A percentile compares a stretch with the other conserved stretches of the same genome.
Evolutionary conservation across 768 basidiomycete species (phyloP).

Genomic region (Termitomyces sp.): DNA sequence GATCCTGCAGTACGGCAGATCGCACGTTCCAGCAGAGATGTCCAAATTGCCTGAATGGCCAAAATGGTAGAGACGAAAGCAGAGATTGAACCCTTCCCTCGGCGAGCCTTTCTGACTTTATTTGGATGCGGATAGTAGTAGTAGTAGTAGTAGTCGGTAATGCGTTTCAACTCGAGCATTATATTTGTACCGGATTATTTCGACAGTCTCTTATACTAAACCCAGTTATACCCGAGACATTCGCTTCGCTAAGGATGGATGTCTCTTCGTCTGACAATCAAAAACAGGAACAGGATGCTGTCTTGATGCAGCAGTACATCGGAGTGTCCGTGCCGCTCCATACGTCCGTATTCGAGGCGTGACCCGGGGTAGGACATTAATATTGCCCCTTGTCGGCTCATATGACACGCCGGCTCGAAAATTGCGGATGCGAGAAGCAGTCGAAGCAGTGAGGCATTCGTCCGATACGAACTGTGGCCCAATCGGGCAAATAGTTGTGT

Average conservation of each 20-base stretch:
- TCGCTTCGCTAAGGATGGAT: too few relatives aligned
- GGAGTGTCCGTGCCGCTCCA: background rate
- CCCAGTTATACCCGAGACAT: background rate
- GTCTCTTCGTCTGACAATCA: background rate
- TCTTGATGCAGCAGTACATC: background rate
- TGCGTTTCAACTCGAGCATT: background rate
- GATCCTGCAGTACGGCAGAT: slow-evolving; percentile 19
- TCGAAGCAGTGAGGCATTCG: background rate
- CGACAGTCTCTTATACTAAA: too few relatives aligned
- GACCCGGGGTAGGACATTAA: background rate
- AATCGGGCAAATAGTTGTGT: background rate
- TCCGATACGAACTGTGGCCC: background rate
- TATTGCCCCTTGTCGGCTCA: background rate
- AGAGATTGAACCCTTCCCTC: background rate
- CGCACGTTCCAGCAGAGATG: slow-evolving; percentile 23
- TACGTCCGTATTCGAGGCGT: background rate
- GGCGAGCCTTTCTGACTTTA: background rate
- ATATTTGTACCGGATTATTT: background rate
- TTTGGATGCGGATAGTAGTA: background rate
- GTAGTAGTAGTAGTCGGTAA: background rate
- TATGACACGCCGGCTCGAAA: background rate
- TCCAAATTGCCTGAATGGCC: slow-evolving; percentile 19
- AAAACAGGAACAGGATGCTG: too few relatives aligned
- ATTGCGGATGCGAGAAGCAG: background rate
- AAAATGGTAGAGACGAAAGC: slow-evolving; percentile 5